A percentile compares a stretch with the other conserved stretches of the same genome.
Conservation (phyloP, 2,329 filamentous ascomycete genomes). For the Botrytis paeoniae region DNA sequence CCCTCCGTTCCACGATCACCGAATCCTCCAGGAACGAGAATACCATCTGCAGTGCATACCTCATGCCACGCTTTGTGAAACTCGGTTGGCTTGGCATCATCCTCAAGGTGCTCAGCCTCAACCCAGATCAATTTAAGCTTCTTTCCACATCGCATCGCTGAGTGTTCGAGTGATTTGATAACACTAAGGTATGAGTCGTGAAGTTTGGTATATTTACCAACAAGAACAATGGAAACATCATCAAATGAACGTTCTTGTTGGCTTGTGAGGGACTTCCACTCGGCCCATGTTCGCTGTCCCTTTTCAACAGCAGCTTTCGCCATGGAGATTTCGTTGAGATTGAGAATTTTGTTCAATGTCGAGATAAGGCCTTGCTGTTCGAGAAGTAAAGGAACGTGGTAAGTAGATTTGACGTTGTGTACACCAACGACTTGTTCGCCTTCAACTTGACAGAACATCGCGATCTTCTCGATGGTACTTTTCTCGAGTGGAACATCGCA, state of each 20-base stretch:
- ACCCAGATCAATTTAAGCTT: slow-evolving; percentile 82
- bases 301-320: slow-evolving; percentile 54
- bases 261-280: slow-evolving; percentile 66
- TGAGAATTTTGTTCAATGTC: slow-evolving; percentile 63
- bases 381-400: slow-evolving; percentile 92
- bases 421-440: slow-evolving; percentile 84
- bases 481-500: slow-evolving; percentile 75
- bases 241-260: slow-evolving; percentile 65
- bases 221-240: slow-evolving; percentile 75
- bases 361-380: slow-evolving; percentile 73
- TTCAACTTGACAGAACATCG: slow-evolving; percentile 84
- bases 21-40: slow-evolving; percentile 60
- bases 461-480: slow-evolving; percentile 79
- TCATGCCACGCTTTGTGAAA: slow-evolving; percentile 86
- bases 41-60: slow-evolving; percentile 64
- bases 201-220: slow-evolving; percentile 86
- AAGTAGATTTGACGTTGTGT: slow-evolving; percentile 83
- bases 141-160: slow-evolving; percentile 78
- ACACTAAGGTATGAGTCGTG: slow-evolving; percentile 85
- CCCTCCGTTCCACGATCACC: slow-evolving; percentile 80
- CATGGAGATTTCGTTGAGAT: slow-evolving; percentile 57
- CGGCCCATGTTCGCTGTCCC: slow-evolving; percentile 69
- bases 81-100: slow-evolving; percentile 62
- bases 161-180: slow-evolving; percentile 84
- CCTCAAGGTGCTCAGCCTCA: slow-evolving; percentile 80